phyloP scores from a whole-genome alignment of 306 rosid species.

The Urtica urens region DNA sequence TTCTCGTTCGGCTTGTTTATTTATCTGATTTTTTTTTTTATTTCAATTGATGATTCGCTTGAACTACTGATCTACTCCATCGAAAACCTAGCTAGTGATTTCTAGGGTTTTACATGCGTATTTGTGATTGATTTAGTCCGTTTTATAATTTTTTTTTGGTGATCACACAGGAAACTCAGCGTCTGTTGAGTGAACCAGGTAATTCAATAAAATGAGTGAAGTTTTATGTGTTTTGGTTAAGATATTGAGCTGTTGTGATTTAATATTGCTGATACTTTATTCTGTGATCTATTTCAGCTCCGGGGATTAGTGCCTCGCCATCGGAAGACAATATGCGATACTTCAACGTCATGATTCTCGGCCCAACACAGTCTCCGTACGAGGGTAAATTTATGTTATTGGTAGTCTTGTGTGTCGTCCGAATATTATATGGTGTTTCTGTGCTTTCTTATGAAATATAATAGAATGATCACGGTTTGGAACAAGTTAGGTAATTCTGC shows the following conservation, averaged over 20 bases:
- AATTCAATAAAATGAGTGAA: background rate
- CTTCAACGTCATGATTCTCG: conserved; percentile 96
- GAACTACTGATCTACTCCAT: conserved; percentile 14
- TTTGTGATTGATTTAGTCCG: background rate
- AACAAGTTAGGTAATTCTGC: no score
- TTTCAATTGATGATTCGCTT: background rate
- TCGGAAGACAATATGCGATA: conserved; percentile 96
- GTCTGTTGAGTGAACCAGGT: conserved; percentile 98
- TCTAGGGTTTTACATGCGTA: conserved; percentile 3
- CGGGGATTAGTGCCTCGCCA: conserved; percentile 96
- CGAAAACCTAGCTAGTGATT: conserved; percentile 2
- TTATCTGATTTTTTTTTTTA: conserved; percentile 1
- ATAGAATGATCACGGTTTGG: no score
- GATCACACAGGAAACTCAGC: conserved; percentile 86
- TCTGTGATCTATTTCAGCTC: conserved; percentile 51
- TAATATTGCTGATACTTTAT: conserved; percentile 6
- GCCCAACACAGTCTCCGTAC: conserved; percentile 95
- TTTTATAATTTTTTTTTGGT: conserved; percentile 9
- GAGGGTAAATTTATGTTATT: conserved; percentile 42
- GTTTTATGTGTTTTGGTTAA: background rate
- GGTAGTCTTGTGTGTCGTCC: background rate
- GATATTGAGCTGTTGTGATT: background rate
- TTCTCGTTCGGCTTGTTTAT: background rate
- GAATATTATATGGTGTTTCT: no score
- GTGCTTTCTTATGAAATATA: no score